Percentiles rank a stretch among this genome's conserved stretches.
Conservation (phyloP, 352 stramenopile genomes). For the Pythium sukuiense region DNA sequence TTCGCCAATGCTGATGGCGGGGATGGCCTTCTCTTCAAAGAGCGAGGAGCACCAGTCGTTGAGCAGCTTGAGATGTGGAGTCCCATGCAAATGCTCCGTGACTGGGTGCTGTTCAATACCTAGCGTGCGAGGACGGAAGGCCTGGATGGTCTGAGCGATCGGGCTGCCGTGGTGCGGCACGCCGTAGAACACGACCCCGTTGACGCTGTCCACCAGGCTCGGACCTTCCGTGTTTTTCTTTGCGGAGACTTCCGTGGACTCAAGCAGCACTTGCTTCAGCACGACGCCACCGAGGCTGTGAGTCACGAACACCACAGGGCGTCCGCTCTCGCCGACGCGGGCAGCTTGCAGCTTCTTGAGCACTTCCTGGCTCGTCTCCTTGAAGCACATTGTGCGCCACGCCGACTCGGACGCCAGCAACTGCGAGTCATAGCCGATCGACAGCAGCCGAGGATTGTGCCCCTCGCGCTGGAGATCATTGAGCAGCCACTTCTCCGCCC, state of each 20-base stretch:
- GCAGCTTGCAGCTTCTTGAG: constrained; percentile 58
- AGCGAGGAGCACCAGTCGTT: constrained; percentile 73
- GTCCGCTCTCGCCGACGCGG: constrained; percentile 52
- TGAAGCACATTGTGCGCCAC: constrained; percentile 73
- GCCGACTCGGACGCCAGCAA: constrained; percentile 71
- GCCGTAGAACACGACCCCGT: constrained; percentile 76
- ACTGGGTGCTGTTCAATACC: constrained; percentile 65
- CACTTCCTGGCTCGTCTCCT: constrained; percentile 70
- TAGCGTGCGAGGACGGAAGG: constrained; percentile 47
- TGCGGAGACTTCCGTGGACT: constrained; percentile 29
- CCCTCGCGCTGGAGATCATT: constrained; percentile 58
- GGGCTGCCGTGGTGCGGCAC: constrained; percentile 82
- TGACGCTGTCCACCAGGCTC: constrained; percentile 59
- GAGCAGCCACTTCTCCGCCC: constrained; percentile 70
- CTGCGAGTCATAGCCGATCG: constrained; percentile 82
- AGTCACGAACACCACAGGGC: constrained; percentile 81
- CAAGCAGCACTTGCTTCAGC: constrained; percentile 79
- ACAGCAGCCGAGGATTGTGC: constrained; percentile 65
- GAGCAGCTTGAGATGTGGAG: constrained; percentile 71
- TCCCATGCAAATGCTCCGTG: constrained; percentile 74
- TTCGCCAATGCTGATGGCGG: constrained; percentile 69
- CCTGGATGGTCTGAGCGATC: constrained; percentile 62
- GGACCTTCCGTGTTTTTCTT: background rate
- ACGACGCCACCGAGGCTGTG: constrained; percentile 84
- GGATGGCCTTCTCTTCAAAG: constrained; percentile 52